A percentile compares a stretch with the other conserved stretches of the same genome.
Evolutionary conservation across 2,329 filamentous ascomycete species (phyloP).

Genomic region (Talaromyces albobiverticillius): DNA sequence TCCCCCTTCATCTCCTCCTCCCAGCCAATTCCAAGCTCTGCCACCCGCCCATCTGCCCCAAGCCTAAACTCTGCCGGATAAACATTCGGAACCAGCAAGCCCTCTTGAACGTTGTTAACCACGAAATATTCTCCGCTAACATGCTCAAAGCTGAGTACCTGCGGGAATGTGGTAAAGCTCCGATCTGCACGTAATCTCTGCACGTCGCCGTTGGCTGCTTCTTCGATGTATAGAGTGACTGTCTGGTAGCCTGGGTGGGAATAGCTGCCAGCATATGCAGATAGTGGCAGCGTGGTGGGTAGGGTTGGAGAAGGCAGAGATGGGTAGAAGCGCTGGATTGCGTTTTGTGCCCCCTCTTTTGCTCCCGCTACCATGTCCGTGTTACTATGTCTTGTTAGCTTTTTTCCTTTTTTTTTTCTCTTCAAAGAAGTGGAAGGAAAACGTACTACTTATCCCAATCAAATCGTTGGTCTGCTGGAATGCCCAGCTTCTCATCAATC

Average conservation of each 20-base stretch:
- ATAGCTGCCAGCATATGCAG: conserved; percentile 12
- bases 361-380: background rate
- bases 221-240: conserved; percentile 7
- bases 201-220: background rate
- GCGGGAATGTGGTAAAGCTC: conserved; percentile 5
- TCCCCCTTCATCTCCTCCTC: no score
- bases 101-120: no score
- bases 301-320: conserved; percentile 11
- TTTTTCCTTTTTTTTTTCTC: no score
- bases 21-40: no score
- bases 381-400: background rate
- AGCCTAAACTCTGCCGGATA: no score
- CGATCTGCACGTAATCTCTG: conserved; percentile 9
- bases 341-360: background rate
- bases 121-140: background rate
- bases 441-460: conserved; percentile 14
- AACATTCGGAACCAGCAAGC: no score
- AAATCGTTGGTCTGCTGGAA: conserved; percentile 10
- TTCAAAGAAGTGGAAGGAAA: no score
- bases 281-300: conserved; percentile 9
- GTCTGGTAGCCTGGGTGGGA: conserved; percentile 12
- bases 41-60: no score
- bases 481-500: conserved; percentile 11
- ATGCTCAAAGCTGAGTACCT: conserved; percentile 9
- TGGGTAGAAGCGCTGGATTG: conserved; percentile 9